Evolutionary conservation across 495 filamentous ascomycete genomes (phyloP), one percentile per base, ranked within the genome.

Genomic region (Cetradonia linearis): DNA sequence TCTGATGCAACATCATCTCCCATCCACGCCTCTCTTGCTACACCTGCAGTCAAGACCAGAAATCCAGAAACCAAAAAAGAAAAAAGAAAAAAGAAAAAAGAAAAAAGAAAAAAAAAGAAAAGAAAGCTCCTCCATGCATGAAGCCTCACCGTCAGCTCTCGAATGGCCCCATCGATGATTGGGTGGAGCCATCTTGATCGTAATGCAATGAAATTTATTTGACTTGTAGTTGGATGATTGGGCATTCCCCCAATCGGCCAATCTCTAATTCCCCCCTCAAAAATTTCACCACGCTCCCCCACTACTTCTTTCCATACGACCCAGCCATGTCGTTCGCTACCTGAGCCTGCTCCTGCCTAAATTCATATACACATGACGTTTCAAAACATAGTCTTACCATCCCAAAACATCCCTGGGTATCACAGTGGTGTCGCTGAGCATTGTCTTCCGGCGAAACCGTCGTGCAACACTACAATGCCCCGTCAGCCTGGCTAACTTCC

Each of bases 321-420:
- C n/a, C 14, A 34, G 3, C 9, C 31, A n/a, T 34, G 3, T 53
- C 18, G 28, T 23, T 36, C 27, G 20, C n/a, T 23, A 53, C 7
- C 49, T n/a, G 16, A 10, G 18, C 49, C 18, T 33, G 10, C 49
- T 34, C 49, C 14, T 20, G 18, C 27, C 49, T 33, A 3, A 53
- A 31, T 11, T 53, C 49, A 53, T 53, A 8, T 53, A 53, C 49
- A 53, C 49, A 4, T 34, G 1, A 53, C 2, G 2, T 20, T n/a
- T 33, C 30, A 53, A 53, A 53, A 13, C 10, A 33, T 53, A 20
- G 8, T 36, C 18, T 46, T 46, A 31, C 30, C 49, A 13, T 20
- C 31, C 49, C 31, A n/a, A 53, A 53, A 53, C 7, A 27, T 20
- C 18, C 49, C 18, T 53, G 49, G 49, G 49, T 53, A 53, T 53